phyloP scores from a whole-genome alignment of 2,329 filamentous ascomycete species.

The Canariomyces notabilis region DNA sequence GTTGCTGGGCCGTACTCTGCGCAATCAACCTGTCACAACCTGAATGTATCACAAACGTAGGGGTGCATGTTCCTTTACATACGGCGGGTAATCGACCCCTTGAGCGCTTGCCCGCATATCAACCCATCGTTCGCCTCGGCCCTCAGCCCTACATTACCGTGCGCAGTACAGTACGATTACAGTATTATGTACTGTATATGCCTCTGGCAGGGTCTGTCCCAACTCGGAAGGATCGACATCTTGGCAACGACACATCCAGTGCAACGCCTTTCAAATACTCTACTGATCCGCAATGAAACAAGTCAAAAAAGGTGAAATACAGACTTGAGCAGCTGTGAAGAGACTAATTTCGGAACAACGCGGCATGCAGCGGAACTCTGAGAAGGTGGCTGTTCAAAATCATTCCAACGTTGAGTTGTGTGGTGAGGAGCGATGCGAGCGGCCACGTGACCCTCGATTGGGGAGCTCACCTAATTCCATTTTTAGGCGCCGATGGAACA shows the following conservation, averaged over 20 bases:
- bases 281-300: too few species aligned
- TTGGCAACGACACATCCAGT: too few species aligned
- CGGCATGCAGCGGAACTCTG: not conserved
- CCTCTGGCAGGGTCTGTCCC: too few species aligned
- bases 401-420: not conserved
- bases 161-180: too few species aligned
- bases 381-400: not conserved
- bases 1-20: too few species aligned
- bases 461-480: constrained; percentile 1
- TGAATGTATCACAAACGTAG: constrained; percentile 16
- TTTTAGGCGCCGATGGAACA: constrained; percentile 23
- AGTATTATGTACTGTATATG: too few species aligned
- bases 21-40: too few species aligned
- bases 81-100: constrained; percentile 10
- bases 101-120: constrained; percentile 14
- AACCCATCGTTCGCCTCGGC: not conserved
- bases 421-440: too few species aligned
- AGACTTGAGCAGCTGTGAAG: too few species aligned
- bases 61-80: constrained; percentile 14
- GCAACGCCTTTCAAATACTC: too few species aligned
- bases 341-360: not conserved
- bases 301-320: too few species aligned
- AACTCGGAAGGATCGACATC: too few species aligned
- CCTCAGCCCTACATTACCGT: not conserved
- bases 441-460: constrained; percentile 10